Conservation (phyloP, 495 filamentous ascomycete genomes). For the Neurospora sp. region DNA sequence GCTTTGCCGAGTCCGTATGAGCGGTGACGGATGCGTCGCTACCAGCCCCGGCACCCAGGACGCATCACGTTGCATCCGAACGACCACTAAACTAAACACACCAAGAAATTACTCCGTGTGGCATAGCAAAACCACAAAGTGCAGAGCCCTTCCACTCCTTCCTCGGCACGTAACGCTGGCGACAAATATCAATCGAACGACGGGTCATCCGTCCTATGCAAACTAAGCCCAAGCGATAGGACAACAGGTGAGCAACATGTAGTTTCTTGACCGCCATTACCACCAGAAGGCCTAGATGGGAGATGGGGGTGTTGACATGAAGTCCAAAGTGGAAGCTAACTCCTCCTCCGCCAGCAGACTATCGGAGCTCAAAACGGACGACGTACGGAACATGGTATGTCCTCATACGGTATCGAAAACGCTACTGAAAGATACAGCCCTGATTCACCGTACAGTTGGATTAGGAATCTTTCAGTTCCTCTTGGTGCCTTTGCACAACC, state of each 20-base stretch:
- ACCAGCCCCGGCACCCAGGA: conserved; percentile 5
- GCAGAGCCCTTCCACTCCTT: background rate
- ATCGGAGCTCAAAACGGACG: background rate
- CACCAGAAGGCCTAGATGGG: background rate
- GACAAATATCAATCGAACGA: background rate
- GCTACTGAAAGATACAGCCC: background rate
- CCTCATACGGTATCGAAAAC: background rate
- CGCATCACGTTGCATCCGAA: conserved; percentile 16
- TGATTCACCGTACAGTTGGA: background rate
- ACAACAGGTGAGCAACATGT: background rate
- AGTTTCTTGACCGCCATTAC: background rate
- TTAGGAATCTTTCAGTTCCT: background rate
- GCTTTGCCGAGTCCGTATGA: conserved; percentile 3
- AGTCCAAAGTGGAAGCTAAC: background rate
- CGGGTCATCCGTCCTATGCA: background rate
- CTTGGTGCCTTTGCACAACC: background rate
- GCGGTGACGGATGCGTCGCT: conserved; percentile 14
- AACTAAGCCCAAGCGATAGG: background rate
- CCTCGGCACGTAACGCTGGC: background rate
- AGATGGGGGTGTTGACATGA: background rate
- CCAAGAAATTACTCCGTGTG: conserved; percentile 1
- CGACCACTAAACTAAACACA: background rate
- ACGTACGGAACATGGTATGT: background rate
- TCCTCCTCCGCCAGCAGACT: background rate
- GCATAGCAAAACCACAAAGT: conserved; percentile 1